Evolutionary conservation across 257 asterid genomes (phyloP), one percentile per base, ranked within the genome.

Genomic region (Cinchona pubescens): DNA sequence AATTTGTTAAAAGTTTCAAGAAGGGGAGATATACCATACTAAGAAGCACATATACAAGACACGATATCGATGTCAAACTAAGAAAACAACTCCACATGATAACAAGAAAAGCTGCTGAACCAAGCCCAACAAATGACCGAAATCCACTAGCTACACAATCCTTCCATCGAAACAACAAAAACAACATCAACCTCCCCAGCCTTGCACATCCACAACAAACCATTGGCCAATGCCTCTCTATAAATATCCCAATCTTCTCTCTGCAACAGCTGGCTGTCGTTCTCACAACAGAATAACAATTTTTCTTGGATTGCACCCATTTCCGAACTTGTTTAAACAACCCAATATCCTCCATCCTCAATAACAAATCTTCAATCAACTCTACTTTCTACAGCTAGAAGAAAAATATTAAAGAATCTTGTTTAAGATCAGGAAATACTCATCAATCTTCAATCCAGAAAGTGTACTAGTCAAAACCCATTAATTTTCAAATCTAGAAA

Each of bases 51-150:
- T 91, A 95, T 40, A 91, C 85, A 76, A 95, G 96, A 74, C 97
- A 95, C 23, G 96, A 85, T 85, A 93, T 79, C 11, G 99, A 95
- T 55, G 99, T 93, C 89, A 95, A 86, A 87, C 97, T 95, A 62
- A 95, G 86, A 82, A 93, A 95, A 89, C 93, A 95, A 83, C 97
- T 89, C 98, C 99, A 95, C 98, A 95, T 90, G 75, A 95, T 90
- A 67, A 90, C 85, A 65, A 95, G 94, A 82, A 93, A 82, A 55
- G 99, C 98, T 1, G 97, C 94, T 14, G 98, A 87, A 78, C 96
- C 98, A 81, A 95, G 88, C 75, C 88, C 90, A n/a, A 83, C 29
- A 78, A 95, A 85, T 7, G 99, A 95, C 70, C 58, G 74, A 60
- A 88, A 85, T 59, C 98, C 99, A 63, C 91, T 84, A 49, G 86